Evolutionary conservation across 2,329 filamentous ascomycete species (phyloP).

Genomic region (Colletotrichum lini): DNA sequence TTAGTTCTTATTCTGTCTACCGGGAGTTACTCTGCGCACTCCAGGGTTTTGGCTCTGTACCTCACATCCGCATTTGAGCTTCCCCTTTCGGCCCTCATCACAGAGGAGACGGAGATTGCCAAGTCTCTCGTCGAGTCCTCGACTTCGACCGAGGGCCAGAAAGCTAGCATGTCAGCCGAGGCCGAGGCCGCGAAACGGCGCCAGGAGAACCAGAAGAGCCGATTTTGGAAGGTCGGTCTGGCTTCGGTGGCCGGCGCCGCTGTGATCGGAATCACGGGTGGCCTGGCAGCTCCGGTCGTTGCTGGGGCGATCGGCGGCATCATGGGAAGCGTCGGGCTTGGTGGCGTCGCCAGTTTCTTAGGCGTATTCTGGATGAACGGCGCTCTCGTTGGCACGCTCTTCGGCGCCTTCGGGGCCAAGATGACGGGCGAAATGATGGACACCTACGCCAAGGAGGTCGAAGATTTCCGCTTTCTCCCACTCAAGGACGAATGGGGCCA

Average conservation of each 20-base stretch:
- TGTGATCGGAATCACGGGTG: constrained; percentile 91
- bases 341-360: constrained; percentile 87
- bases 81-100: constrained; percentile 72
- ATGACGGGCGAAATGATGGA: constrained; percentile 89
- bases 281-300: constrained; percentile 89
- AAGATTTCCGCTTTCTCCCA: constrained; percentile 85
- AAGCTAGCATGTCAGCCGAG: constrained; percentile 75
- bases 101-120: constrained; percentile 82
- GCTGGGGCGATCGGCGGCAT: constrained; percentile 88
- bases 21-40: constrained; percentile 82
- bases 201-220: constrained; percentile 77
- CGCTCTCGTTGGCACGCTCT: constrained; percentile 87
- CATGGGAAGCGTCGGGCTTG: constrained; percentile 88
- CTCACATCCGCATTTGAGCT: constrained; percentile 78
- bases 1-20: constrained; percentile 79
- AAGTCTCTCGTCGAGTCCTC: constrained; percentile 79
- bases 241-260: constrained; percentile 91
- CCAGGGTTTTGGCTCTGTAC: constrained; percentile 77
- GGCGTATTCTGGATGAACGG: constrained; percentile 89
- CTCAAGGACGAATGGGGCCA: constrained; percentile 66
- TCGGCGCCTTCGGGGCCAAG: constrained; percentile 89
- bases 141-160: constrained; percentile 55
- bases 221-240: constrained; percentile 92
- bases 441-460: constrained; percentile 87
- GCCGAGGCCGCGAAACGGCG: constrained; percentile 81